Percentiles rank a stretch among this genome's conserved stretches.
phyloP scores from a whole-genome alignment of 768 basidiomycete genomes.

The Leccinum subgranulosum region DNA sequence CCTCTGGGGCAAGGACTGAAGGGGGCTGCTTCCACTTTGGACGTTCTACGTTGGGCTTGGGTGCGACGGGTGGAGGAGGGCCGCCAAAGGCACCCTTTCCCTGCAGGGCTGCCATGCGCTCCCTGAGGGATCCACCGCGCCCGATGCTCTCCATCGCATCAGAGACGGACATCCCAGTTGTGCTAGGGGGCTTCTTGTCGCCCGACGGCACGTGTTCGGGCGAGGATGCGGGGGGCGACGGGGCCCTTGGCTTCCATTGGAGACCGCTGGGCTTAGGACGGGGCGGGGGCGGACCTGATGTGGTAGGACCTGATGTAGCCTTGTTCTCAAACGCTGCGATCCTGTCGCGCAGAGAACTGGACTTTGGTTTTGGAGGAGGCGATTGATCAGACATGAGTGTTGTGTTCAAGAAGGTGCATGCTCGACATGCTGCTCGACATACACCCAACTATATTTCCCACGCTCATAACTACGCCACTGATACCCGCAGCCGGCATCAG shows the following conservation, averaged over 20 bases:
- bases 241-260: conserved; percentile 68
- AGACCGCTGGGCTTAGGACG: conserved; percentile 60
- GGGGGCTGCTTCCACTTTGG: conserved; percentile 89
- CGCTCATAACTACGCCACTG: conserved; percentile 9
- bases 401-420: conserved; percentile 14
- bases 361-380: conserved; percentile 59
- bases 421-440: conserved; percentile 18
- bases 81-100: conserved; percentile 76
- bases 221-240: conserved; percentile 35
- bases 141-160: conserved; percentile 89
- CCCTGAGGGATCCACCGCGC: conserved; percentile 78
- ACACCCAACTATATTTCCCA: conserved; percentile 16
- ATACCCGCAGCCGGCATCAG: too few species aligned
- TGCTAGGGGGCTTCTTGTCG: conserved; percentile 23
- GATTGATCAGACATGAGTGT: conserved; percentile 59
- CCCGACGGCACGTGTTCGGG: conserved; percentile 10
- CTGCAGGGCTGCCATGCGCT: conserved; percentile 93
- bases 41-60: conserved; percentile 54
- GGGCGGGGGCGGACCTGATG: conserved; percentile 28
- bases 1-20: conserved; percentile 40
- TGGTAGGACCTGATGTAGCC: conserved; percentile 29
- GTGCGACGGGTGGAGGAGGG: conserved; percentile 45
- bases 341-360: conserved; percentile 79
- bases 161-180: conserved; percentile 67
- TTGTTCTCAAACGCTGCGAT: conserved; percentile 84